Base-by-base conservation (phyloP, 805 yeast species). In the Hanseniaspora vineae region DNA sequence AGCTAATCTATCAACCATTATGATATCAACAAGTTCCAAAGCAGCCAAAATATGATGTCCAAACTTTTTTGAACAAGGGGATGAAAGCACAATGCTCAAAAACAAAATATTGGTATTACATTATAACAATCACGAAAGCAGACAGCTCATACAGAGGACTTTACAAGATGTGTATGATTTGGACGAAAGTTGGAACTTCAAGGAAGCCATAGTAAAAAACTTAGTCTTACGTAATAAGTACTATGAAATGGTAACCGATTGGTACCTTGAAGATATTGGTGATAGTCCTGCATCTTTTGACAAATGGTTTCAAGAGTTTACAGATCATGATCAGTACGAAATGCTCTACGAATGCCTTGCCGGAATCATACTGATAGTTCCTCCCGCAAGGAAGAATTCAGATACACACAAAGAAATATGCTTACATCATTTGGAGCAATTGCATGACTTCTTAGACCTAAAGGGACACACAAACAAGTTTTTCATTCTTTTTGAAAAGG, bases 301-400 rank as follows among this genome's bases (percentile, higher is more conserved):
- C 5, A 52, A 55, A 12, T 76, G 79, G 76, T 20, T 46, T n/a
- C 45, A 51, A 0, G 77, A 74, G 46, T 66, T 75, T 48, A 13
- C 35, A 2, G 45, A 54, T 1, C 60, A 58, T 0, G 77, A 17
- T 14, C 12, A 72, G 20, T 65, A 52, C 48, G 52, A 54, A 6
- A 76, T 69, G 39, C 58, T 75, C 33, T 58, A 76, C 35, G 67
- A 64, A 10, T 74, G 58, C 1, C 42, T 75, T 2, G 73, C 71
- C 32, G 79, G 79, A 1, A 47, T 73, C 11, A 60, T 75, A 2
- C 59, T 72, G 49, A 64, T 73, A 55, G 64, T n/a, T 15, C 32
- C 14, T 23, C 29, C 29, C 8, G 29, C 29, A 23, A 23, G 6
- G 8, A 8, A 23, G 8, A 23, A 23, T 8, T 23, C 29, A 23